phyloP scores from a whole-genome alignment of 1,284 basidiomycete genomes.

The Cutaneotrichosporon curvatum region DNA sequence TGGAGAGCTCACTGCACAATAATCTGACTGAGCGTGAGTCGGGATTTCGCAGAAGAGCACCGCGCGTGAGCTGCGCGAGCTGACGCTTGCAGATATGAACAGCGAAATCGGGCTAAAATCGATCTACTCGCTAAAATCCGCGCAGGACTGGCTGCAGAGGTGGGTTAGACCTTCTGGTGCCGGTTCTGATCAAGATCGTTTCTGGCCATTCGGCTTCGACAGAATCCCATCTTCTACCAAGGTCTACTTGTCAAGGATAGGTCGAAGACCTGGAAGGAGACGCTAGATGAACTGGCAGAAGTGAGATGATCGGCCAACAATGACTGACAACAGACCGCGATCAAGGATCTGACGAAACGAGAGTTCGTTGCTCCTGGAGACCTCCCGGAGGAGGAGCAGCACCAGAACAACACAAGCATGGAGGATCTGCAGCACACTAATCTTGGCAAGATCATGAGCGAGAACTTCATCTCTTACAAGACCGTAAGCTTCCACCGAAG shows the following conservation, averaged over 20 bases:
- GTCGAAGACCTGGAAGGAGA: conserved; percentile 49
- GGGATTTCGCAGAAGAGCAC: too few species aligned
- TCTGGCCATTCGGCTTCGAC: conserved; percentile 70
- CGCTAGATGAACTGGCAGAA: conserved; percentile 65
- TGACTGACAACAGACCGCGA: conserved; percentile 49
- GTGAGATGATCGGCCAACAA: conserved; percentile 14
- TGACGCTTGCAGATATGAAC: conserved; percentile 67
- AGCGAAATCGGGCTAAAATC: conserved; percentile 82
- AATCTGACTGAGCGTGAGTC: conserved; percentile 64
- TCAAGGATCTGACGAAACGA: conserved; percentile 55
- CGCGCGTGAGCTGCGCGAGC: too few species aligned
- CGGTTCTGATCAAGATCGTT: conserved; percentile 54
- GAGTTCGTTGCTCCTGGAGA: conserved; percentile 50
- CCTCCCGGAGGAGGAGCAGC: conserved; percentile 28
- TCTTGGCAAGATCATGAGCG: conserved; percentile 36
- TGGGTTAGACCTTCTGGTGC: conserved; percentile 9
- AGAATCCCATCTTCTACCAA: conserved; percentile 71
- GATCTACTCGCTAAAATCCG: conserved; percentile 60
- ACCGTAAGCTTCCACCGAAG: conserved; percentile 5
- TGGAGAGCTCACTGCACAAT: conserved; percentile 76
- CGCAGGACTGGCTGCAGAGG: conserved; percentile 64
- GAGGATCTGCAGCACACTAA: conserved; percentile 6
- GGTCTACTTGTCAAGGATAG: conserved; percentile 36
- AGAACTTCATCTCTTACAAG: conserved; percentile 9
- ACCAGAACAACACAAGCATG: conserved; percentile 23